Percentiles rank a stretch among this genome's conserved stretches.
These are phyloP conservation scores for Claviceps citrina DNA, from an alignment of 2,329 filamentous ascomycete species.

Conservation along the genomic window DNA sequence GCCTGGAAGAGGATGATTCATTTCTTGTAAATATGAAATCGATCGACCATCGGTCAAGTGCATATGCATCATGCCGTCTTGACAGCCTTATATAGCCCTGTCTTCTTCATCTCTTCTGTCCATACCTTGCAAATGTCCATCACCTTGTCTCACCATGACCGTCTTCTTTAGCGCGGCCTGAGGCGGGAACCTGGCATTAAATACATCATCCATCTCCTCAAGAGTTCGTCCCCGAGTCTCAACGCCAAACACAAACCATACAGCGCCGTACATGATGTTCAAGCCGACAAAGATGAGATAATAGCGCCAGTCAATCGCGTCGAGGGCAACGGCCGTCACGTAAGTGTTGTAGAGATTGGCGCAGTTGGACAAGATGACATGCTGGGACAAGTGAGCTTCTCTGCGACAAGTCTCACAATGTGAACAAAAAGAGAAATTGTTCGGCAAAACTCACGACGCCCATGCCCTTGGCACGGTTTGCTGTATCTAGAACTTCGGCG, in stretches of 20 bases:
- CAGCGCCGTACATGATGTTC: conserved; percentile 14
- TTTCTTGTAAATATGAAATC: too few species aligned
- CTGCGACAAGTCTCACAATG: too few species aligned
- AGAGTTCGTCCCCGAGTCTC: conserved; percentile 21
- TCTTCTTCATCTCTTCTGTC: not conserved
- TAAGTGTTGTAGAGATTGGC: conserved; percentile 19
- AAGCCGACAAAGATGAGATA: conserved; percentile 19
- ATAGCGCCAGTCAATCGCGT: conserved; percentile 17
- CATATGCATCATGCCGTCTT: too few species aligned
- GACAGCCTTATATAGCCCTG: not conserved
- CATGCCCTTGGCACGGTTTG: conserved; percentile 21
- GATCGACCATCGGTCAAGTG: too few species aligned
- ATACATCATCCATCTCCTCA: conserved; percentile 30
- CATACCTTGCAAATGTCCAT: conserved; percentile 10
- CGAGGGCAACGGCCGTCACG: conserved; percentile 17
- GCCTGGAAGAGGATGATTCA: too few species aligned
- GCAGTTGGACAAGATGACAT: conserved; percentile 16
- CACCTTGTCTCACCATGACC: conserved; percentile 12
- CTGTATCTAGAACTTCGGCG: conserved; percentile 18
- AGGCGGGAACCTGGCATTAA: conserved; percentile 21
- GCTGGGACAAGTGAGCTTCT: too few species aligned
- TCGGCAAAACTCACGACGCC: conserved; percentile 13
- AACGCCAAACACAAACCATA: conserved; percentile 17
- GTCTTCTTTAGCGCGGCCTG: conserved; percentile 22
- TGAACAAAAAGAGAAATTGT: too few species aligned